Conservation (phyloP, 2,329 filamentous ascomycete species). For the Colletotrichum filicis region DNA sequence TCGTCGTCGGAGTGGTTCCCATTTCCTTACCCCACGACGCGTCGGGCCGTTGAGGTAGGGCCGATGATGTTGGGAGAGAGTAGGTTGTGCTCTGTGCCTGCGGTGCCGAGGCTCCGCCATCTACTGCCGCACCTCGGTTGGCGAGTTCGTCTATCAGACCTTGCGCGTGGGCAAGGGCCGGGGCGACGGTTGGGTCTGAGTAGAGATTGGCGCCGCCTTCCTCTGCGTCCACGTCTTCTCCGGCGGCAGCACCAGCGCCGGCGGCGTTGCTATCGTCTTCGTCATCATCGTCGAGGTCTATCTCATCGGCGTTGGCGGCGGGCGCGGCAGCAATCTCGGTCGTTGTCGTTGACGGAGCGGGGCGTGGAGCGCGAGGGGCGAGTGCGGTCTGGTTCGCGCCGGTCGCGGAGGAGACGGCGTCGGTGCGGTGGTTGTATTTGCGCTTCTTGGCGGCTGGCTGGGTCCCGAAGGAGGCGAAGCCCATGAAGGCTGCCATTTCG, state of each 20-base stretch:
- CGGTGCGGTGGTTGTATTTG: constrained; percentile 69
- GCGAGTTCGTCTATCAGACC: constrained; percentile 30
- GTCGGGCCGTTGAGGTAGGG: constrained; percentile 28
- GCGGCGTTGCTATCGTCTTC: constrained; percentile 41
- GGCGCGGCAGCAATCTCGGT: constrained; percentile 4
- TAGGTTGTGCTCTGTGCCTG: constrained; percentile 9
- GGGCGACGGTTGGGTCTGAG: constrained; percentile 19
- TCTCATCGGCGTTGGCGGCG: constrained; percentile 55
- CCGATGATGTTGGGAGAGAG: background rate
- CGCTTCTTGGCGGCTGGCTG: constrained; percentile 70
- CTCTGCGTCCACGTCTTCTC: constrained; percentile 6
- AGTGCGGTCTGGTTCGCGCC: constrained; percentile 52
- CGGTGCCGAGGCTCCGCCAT: background rate
- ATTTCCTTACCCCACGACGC: constrained; percentile 28
- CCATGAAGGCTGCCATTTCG: constrained; percentile 75
- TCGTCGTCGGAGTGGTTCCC: constrained; percentile 11
- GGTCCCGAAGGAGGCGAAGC: constrained; percentile 77
- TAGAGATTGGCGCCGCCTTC: constrained; percentile 18
- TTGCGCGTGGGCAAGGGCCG: constrained; percentile 33
- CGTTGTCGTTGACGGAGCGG: constrained; percentile 18
- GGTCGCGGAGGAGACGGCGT: constrained; percentile 55
- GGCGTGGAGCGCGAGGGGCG: constrained; percentile 39
- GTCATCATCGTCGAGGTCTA: constrained; percentile 52
- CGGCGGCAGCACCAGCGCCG: constrained; percentile 42
- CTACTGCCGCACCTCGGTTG: background rate